phyloP scores from a whole-genome alignment of 495 filamentous ascomycete genomes.

The Daldinia loculata region DNA sequence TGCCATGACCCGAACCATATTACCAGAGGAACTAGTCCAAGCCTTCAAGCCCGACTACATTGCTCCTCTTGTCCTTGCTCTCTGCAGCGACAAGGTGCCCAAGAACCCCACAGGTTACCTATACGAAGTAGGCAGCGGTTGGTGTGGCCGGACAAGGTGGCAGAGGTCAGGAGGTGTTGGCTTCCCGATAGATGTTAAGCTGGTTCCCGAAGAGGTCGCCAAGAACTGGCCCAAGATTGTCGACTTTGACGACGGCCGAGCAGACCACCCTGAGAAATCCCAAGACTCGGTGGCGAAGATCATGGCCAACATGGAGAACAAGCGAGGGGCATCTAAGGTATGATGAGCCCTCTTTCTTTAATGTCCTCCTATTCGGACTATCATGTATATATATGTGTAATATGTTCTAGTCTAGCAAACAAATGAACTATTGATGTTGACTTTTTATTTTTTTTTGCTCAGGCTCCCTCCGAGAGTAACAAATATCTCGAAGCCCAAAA shows the following conservation, averaged over 20 bases:
- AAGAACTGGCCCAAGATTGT: conserved; percentile 80
- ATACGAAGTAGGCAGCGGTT: conserved; percentile 97
- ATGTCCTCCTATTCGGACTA: conserved; percentile 28
- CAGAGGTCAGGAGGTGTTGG: conserved; percentile 89
- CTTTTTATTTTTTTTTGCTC: conserved; percentile 35
- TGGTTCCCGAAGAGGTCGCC: conserved; percentile 87
- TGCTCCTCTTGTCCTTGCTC: conserved; percentile 86
- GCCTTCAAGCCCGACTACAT: conserved; percentile 99
- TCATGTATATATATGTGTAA: conserved; percentile 38
- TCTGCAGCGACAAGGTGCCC: conserved; percentile 88
- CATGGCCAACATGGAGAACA: conserved; percentile 91
- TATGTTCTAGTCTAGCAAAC: conserved; percentile 42
- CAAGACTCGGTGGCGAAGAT: conserved; percentile 83
- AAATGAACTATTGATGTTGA: conserved; percentile 46
- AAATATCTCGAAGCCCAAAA: conserved; percentile 74
- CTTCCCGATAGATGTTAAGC: conserved; percentile 87
- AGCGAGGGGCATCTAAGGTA: conserved; percentile 59
- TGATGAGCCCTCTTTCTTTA: conserved; percentile 49
- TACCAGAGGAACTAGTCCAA: conserved; percentile 97
- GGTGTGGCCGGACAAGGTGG: conserved; percentile 92
- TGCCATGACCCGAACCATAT: conserved; percentile 91
- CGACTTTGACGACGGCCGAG: conserved; percentile 88
- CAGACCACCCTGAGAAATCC: conserved; percentile 84
- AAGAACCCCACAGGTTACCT: conserved; percentile 85
- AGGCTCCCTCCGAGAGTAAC: conserved; percentile 50